Evolutionary conservation across 371 early-diverging fungal genomes (phyloP), one percentile per base, ranked within the genome.

Genomic region (Smittium culicis): DNA sequence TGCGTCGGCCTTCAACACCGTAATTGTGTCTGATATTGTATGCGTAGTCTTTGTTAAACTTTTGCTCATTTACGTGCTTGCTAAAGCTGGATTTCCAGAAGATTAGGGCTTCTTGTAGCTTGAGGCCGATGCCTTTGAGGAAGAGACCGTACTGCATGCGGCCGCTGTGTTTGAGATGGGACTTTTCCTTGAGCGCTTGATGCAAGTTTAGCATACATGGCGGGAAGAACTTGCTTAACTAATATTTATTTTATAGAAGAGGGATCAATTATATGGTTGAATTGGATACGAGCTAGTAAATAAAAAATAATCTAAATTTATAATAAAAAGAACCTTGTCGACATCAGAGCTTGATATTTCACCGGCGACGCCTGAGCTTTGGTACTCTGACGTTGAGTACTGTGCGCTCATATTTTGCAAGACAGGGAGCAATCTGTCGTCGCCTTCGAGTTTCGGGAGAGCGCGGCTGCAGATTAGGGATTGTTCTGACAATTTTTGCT

Each of bases 11-110:
- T 77, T 99, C 99, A 71, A 89, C 72, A 64, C 99, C 99, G 78
- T 99, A 99, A 73, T 89, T 93, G 81, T 98, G 96, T 35, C 99
- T 83, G 66, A 99, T 87, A 71, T 91, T 91, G 80, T 99, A 99
- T 0, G 94, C 84, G 70, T 99, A 96, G 20, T 82, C 84, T 84
- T 93, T 99, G 67, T 90, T 82, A 76, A 98, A 99, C 69, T 89
- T 84, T 65, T 92, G 93, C 61, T 89, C 93, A n/a, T 88, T 84
- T 55, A 85, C 73, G 35, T 83, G 84, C 45, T 79, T 62, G 35
- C 63, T 73, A 80, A 97, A 85, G 63, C 86, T 81, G 66, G 74
- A 76, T 65, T 89, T 85, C 98, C 98, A 98, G 76, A 90, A 98
- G 1, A 85, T 67, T 45, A 97, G 79, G 0, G 97, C 93, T 75